These are phyloP conservation scores for Penicillium waksmanii DNA, from an alignment of 495 filamentous ascomycete genomes.

Conservation along the genomic window DNA sequence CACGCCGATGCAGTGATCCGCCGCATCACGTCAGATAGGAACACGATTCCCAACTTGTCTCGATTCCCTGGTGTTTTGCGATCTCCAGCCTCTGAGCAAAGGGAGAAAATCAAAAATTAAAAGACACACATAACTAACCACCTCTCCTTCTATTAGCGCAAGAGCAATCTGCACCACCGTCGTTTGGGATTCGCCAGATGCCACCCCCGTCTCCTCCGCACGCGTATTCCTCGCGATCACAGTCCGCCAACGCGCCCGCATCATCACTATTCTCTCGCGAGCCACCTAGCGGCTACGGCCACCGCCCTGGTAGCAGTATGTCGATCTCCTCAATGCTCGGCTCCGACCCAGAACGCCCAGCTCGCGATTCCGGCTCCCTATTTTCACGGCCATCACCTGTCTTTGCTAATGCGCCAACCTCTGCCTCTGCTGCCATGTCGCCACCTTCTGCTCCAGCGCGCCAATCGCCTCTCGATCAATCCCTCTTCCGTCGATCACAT, in stretches of 20 bases:
- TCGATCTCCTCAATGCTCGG: conserved; percentile 93
- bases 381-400: conserved; percentile 59
- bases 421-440: conserved; percentile 47
- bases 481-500: conserved; percentile 66
- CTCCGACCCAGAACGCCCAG: conserved; percentile 62
- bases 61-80: neutral
- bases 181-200: conserved; percentile 59
- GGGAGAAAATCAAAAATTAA: neutral
- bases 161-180: conserved; percentile 48
- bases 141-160: conserved; percentile 16
- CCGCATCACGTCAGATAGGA: conserved; percentile 4
- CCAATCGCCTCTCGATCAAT: conserved; percentile 59
- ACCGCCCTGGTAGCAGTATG: conserved; percentile 79
- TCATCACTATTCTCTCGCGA: conserved; percentile 58
- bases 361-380: conserved; percentile 57
- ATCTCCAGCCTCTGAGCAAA: neutral
- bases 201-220: conserved; percentile 63
- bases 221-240: conserved; percentile 49
- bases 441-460: conserved; percentile 49
- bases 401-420: conserved; percentile 36
- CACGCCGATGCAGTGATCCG: conserved; percentile 11
- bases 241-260: conserved; percentile 44
- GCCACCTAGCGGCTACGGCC: conserved; percentile 46
- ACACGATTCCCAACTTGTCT: neutral
- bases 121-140: neutral